Evolutionary conservation across 257 asterid genomes (phyloP), one percentile per base, ranked within the genome.

Genomic region (Ballota nigra): DNA sequence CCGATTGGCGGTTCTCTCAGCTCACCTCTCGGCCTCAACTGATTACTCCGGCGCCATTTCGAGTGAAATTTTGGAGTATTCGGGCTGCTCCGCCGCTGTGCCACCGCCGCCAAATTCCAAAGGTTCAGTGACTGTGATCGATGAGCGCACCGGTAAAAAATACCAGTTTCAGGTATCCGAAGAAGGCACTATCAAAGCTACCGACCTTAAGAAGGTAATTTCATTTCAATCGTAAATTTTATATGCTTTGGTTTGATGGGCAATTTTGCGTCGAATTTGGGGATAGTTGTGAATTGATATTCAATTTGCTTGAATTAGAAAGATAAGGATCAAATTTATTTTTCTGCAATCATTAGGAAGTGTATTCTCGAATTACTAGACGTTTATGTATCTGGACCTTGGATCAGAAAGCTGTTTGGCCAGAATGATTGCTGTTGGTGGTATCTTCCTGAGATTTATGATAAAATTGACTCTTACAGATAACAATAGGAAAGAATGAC

Each of bases 161-260:
- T 91, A 91, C 71, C 89, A 82, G 84, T 81, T 89, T 81, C 98
- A 84, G 83, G 93, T 94, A 59, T 84, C 99, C 5, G 92, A 89
- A 69, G 91, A 89, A 6, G 99, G 98, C 78, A 89, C 97, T 8
- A 59, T 89, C 78, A 94, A 76, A 77, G 97, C 99, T 70, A 83
- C 97, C 80, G 98, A 94, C 84, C 76, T 94, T 8, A 94, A 94
- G 52, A 91, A 85, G 97, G 99, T 91, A 55, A 12, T 73, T 64
- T 53, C 40, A 12, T 53, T 63, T 51, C 58, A 36, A 63, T 53
- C 28, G 36, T 8, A 34, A 29, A 16, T 47, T 2, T 22, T 62
- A 16, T 72, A 38, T 71, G 61, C 23, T 61, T 71, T 45, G 20
- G 8, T 45, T 45, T 5, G 13, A 29, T 20, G 20, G 53, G 36